Evolutionary conservation across 2,329 filamentous ascomycete genomes (phyloP).

Genomic region (Alternaria postmessia): DNA sequence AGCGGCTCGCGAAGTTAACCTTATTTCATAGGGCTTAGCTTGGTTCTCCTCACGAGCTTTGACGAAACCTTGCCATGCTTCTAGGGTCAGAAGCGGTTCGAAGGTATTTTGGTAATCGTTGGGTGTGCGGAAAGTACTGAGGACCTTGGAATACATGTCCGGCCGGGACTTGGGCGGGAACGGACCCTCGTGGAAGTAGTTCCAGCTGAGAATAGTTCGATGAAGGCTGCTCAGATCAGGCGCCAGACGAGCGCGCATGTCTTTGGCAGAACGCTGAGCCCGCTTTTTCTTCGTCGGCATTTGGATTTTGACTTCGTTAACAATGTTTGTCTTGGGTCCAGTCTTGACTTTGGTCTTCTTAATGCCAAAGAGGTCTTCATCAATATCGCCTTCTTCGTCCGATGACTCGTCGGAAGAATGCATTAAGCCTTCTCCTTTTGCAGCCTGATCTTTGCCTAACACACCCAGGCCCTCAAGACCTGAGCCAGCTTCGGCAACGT

Average conservation of each 20-base stretch:
- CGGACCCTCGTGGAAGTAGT: constrained; percentile 89
- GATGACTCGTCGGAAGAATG: constrained; percentile 76
- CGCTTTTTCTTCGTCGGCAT: constrained; percentile 86
- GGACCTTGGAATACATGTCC: constrained; percentile 77
- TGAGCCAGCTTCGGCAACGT: constrained; percentile 78
- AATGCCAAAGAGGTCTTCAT: constrained; percentile 73
- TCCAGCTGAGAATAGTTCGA: constrained; percentile 87
- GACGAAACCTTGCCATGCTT: constrained; percentile 95
- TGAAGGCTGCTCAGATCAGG: constrained; percentile 88
- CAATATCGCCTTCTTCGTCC: constrained; percentile 64
- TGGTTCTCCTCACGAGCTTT: constrained; percentile 87
- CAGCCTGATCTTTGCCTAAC: constrained; percentile 78
- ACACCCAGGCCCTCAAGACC: constrained; percentile 76
- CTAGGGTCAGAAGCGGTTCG: constrained; percentile 85
- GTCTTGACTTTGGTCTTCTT: constrained; percentile 56
- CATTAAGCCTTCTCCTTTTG: constrained; percentile 86
- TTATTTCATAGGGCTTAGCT: constrained; percentile 83
- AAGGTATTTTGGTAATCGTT: constrained; percentile 87
- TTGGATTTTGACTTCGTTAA: constrained; percentile 52
- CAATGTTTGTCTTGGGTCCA: constrained; percentile 47
- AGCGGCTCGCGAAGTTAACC: constrained; percentile 84
- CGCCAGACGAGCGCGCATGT: constrained; percentile 90
- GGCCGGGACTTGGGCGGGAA: constrained; percentile 78
- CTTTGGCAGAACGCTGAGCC: constrained; percentile 82
- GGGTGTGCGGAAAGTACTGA: constrained; percentile 78